Conservation (phyloP, 768 basidiomycete genomes). For the Rhodotorula taiwanensis region DNA sequence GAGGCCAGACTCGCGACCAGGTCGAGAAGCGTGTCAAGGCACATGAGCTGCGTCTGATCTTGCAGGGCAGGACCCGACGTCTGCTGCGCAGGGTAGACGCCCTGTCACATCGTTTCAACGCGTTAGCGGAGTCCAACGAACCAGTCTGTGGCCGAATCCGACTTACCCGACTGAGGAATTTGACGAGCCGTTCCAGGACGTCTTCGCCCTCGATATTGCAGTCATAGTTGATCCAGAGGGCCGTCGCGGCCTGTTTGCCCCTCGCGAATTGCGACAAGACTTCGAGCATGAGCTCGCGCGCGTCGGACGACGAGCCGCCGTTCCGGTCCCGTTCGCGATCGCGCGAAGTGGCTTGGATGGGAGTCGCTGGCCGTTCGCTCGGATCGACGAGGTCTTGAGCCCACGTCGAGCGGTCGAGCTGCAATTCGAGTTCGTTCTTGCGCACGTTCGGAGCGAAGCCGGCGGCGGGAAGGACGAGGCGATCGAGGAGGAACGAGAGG, state of each 20-base stretch:
- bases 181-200: constrained; percentile 78
- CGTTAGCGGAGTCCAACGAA: no score
- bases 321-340: constrained; percentile 41
- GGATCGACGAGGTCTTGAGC: constrained; percentile 9
- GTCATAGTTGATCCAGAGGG: constrained; percentile 92
- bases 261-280: constrained; percentile 72
- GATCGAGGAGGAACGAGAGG: constrained; percentile 85
- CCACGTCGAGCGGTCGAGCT: constrained; percentile 38
- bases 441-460: not conserved
- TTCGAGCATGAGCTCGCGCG: constrained; percentile 81
- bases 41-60: constrained; percentile 73
- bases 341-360: constrained; percentile 1
- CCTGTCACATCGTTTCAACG: no score
- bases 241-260: constrained; percentile 79
- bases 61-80: constrained; percentile 46
- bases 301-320: constrained; percentile 65
- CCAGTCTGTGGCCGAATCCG: no score
- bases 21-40: constrained; percentile 75
- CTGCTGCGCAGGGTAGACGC: constrained; percentile 67
- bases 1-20: constrained; percentile 83
- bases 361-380: constrained; percentile 46
- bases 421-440: constrained; percentile 37
- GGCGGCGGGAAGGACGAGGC: constrained; percentile 53
- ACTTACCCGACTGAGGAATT: constrained; percentile 65
- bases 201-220: constrained; percentile 96